Evolutionary conservation across 768 basidiomycete genomes (phyloP), one percentile per base, ranked within the genome.

Genomic region (Pleurotus ostreatus): DNA sequence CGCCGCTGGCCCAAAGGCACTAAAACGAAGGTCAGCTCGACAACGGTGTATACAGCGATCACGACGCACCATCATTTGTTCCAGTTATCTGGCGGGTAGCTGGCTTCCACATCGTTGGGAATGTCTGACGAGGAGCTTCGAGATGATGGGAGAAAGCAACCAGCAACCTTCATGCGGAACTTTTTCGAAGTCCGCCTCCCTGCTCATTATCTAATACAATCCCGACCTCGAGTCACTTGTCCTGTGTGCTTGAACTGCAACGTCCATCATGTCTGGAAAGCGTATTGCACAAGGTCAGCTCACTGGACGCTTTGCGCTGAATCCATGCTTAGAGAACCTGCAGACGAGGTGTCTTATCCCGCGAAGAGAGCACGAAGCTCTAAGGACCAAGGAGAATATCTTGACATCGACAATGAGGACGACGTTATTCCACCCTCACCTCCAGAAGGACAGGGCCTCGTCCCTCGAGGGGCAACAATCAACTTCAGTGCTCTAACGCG

Each of bases 61-160:
- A 48, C 40, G n/a, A n/a, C 83, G 64, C 39, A 91, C 93, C 89
- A 45, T 96, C 94, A 63, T 97, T 97, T 18, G 94, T 95, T 56
- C 94, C 94, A 39, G 91, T 91, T 25, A 94, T 89, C 72, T 92
- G 88, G 62, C 85, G 85, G 56, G 92, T 92, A 60, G 92, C 89
- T 56, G 90, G 90, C 72, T 86, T 86, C 89, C 91, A 93, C 91
- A 93, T 63, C 57, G 34, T 15, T n/a, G 9, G 6, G 48, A n/a
- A 16, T n/a, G 48, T 49, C 25, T 61, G 59, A 59, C 61, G 61
- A 59, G 58, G 61, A 58, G 56, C 57, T 56, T 56, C 55, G 59
- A 55, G 60, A 58, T 60, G 66, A 60, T 61, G 68, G 60, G 62
- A 63, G 61, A 59, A 64, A 66, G 69, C 60, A 49, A 66, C 64